Percentiles rank a stretch among this genome's conserved stretches.
Conservation (phyloP, 2,329 filamentous ascomycete species). For the Beauveria varroae region DNA sequence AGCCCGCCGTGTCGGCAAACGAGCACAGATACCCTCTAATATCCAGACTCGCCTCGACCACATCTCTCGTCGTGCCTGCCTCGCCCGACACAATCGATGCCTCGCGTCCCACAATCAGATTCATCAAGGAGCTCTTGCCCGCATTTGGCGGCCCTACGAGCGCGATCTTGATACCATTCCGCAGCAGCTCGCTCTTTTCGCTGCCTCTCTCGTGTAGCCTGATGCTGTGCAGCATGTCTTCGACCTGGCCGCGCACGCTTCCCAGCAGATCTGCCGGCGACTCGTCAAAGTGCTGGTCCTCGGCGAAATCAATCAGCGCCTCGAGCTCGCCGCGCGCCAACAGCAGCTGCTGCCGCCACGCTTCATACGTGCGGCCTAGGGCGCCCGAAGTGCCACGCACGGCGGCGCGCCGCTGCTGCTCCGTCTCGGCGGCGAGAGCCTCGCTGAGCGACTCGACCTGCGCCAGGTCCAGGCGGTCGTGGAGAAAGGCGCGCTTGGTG, state of each 20-base stretch:
- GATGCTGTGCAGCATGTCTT: slow-evolving; percentile 54
- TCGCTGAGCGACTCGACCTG: slow-evolving; percentile 67
- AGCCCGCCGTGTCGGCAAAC: slow-evolving; percentile 91
- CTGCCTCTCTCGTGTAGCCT: slow-evolving; percentile 66
- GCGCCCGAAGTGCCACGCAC: slow-evolving; percentile 67
- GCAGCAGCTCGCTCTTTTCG: slow-evolving; percentile 72
- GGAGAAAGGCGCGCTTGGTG: slow-evolving; percentile 84
- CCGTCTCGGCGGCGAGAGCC: slow-evolving; percentile 64
- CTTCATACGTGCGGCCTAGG: slow-evolving; percentile 70
- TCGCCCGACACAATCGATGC: slow-evolving; percentile 92
- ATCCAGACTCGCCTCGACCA: slow-evolving; percentile 87
- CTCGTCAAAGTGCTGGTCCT: slow-evolving; percentile 96
- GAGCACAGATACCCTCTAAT: slow-evolving; percentile 84
- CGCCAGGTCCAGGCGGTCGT: slow-evolving; percentile 75
- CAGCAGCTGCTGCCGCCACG: slow-evolving; percentile 70
- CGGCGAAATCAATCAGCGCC: slow-evolving; percentile 92
- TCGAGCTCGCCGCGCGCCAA: slow-evolving; percentile 85
- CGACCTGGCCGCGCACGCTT: slow-evolving; percentile 61
- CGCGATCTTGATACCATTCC: slow-evolving; percentile 78
- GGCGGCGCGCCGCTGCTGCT: slow-evolving; percentile 84
- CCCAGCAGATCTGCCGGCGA: slow-evolving; percentile 63
- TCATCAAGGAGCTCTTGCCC: slow-evolving; percentile 91
- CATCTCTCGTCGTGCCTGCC: slow-evolving; percentile 87
- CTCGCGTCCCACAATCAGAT: slow-evolving; percentile 80
- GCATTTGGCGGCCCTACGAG: slow-evolving; percentile 88